Base-by-base conservation (phyloP, 768 basidiomycete genomes). In the Kwoniella bestiolae region DNA sequence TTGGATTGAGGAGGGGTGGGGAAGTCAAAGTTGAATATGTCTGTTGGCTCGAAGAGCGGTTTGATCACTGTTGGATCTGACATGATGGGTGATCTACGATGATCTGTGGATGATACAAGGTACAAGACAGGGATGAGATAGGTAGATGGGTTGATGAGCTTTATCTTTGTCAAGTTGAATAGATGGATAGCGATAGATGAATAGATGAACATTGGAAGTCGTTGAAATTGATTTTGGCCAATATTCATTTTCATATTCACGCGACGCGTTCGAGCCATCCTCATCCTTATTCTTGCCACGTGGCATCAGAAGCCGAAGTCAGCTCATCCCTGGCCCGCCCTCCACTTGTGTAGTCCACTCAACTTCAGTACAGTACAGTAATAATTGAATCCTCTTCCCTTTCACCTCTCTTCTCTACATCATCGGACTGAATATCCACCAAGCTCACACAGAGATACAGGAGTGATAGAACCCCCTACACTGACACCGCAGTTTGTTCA, bases 1-100 rank as follows among this genome's bases (percentile, higher is more conserved):
- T 3, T 16, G 11, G 52, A 28, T 31, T 14, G 34, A 29, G 58
- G 46, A 6, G 45, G 60, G 0, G 47, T 53, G 12, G 64, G 65
- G 25, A 57, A 56, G 59, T 63, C 62, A 26, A 72, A 63, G 44
- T 63, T 56, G 55, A 72, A 60, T 11, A 74, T 52, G 35, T 66
- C 70, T 21, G 68, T 69, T 6, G 70, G 64, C 52, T 70, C 62
- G 60, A 74, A 72, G 5, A 64, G 28, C 29, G 65, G 63, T 62
- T 47, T 58, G 14, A 21, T 8, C n/a, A 31, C 14, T 3, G 38
- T 38, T 28, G 57, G n/a, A 29, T 53, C 65, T 26, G 58, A 23
- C 65, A 66, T 66, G 11, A 9, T 34, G 35, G 26, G n/a, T n/a
- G n/a, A n/a, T n/a, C n/a, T n/a, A n/a, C n/a, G n/a, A n/a, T n/a